phyloP scores from a whole-genome alignment of 768 basidiomycete genomes.

The Tulasnella sp. region DNA sequence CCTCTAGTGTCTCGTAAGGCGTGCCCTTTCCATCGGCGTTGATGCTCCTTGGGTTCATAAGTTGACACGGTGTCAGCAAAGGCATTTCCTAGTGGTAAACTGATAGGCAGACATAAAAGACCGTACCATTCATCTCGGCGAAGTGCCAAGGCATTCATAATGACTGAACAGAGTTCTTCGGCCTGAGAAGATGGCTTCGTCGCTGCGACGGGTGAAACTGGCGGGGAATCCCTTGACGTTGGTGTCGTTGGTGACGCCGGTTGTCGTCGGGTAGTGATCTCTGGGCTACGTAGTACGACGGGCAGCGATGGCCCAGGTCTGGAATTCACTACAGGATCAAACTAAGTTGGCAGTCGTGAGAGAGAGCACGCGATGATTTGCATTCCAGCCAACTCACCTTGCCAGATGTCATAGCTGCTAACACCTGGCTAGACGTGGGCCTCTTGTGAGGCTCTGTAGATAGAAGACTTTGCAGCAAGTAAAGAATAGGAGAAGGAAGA shows the following conservation, averaged over 20 bases:
- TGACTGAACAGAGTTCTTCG: slow-evolving; percentile 1
- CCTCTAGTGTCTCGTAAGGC: background rate
- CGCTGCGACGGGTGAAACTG: background rate
- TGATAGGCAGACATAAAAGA: background rate
- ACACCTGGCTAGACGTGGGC: slow-evolving; percentile 9
- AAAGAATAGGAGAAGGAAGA: background rate
- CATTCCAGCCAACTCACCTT: background rate
- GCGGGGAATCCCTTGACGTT: background rate
- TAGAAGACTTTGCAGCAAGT: slow-evolving; percentile 16
- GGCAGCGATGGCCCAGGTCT: background rate
- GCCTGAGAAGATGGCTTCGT: background rate
- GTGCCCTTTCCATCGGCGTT: background rate
- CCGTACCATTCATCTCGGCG: background rate
- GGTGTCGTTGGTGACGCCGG: background rate
- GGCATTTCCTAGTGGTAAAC: no score
- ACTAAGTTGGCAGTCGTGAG: background rate
- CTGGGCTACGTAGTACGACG: background rate
- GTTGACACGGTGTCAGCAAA: background rate
- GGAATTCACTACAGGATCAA: background rate
- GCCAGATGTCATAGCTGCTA: slow-evolving; percentile 11
- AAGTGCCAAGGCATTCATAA: background rate
- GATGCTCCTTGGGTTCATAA: background rate
- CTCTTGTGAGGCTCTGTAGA: background rate
- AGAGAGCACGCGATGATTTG: background rate
- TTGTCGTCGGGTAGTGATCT: background rate